A percentile compares a stretch with the other conserved stretches of the same genome.
Evolutionary conservation across 106 monocot genomes (phyloP).

Genomic region (Dendrobium nobile): DNA sequence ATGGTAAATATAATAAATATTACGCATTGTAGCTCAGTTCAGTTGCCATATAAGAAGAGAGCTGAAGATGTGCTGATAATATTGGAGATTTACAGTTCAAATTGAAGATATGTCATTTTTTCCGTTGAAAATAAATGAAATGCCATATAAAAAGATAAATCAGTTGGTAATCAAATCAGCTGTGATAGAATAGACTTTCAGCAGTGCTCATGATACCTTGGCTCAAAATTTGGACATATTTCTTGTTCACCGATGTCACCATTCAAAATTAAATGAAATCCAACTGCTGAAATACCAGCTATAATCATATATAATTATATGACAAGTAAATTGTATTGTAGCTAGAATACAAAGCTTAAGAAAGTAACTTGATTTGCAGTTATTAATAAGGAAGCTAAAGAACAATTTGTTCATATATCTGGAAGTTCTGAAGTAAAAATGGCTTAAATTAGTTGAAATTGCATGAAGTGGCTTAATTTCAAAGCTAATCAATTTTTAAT

Average conservation of each 20-base stretch:
- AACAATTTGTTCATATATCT: neutral
- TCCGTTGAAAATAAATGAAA: no score
- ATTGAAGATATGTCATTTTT: no score
- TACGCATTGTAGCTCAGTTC: no score
- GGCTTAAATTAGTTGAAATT: neutral
- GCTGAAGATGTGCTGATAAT: neutral
- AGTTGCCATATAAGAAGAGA: neutral
- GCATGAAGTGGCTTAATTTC: neutral
- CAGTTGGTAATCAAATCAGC: neutral
- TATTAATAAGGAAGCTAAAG: neutral
- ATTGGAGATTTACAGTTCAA: neutral
- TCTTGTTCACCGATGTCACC: neutral
- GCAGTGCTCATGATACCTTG: neutral
- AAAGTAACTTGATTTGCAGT: neutral
- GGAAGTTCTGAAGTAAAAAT: neutral
- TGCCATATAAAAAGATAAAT: neutral
- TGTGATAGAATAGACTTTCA: neutral
- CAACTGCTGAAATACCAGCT: neutral
- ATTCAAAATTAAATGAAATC: neutral
- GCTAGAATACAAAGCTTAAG: neutral
- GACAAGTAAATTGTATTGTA: neutral
- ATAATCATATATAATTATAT: neutral
- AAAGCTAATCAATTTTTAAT: neutral
- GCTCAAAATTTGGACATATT: neutral
- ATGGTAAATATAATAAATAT: neutral